Evolutionary conservation across 805 yeast species (phyloP), one percentile per base, ranked within the genome.

Genomic region (Wickerhamiella azyma): DNA sequence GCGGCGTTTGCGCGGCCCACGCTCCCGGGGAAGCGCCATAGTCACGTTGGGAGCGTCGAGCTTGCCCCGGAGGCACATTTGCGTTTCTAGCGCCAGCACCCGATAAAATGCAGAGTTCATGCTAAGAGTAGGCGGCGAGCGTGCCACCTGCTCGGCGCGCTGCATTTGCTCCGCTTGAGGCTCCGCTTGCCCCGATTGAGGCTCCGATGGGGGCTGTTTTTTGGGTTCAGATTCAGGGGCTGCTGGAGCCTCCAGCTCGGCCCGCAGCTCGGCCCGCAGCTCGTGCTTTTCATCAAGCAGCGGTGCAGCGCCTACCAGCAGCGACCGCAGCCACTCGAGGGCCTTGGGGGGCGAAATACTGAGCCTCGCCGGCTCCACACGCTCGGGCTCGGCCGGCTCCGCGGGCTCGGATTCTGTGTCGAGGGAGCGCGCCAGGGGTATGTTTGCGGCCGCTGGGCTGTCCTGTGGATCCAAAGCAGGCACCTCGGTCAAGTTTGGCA

Each of bases 91-190:
- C 2, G 66, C 66, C 32, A 58, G 53, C 18, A 62, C 48, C 11
- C 64, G 60, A 37, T 61, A 53, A 46, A 61, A 62, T 26, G 57
- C 58, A 17, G 64, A 55, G 48, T 62, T 62, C 52, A 59, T 52
- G 9, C 66, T 58, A 10, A 30, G 44, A 13, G 55, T 53, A 42
- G 59, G 63, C 13, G 64, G 59, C 3, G 63, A 60, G 5, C 8
- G 33, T 8, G 33, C 14, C 33, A 11, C 33, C 9, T 13, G 33
- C 33, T 30, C 33, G 14, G 33, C 5, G 14, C 16, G 21, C 40
- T 36, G 30, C 45, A 37, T 10, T 32, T 35, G 17, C n/a, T n/a
- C n/a, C 40, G 33, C 18, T 42, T 32, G 24, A n/a, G n/a, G n/a
- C n/a, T n/a, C n/a, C n/a, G n/a, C n/a, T n/a, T n/a, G n/a, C n/a